These are phyloP conservation scores for Trichophaea hybrida DNA, from an alignment of 2,329 filamentous ascomycete genomes.

Conservation along the genomic window DNA sequence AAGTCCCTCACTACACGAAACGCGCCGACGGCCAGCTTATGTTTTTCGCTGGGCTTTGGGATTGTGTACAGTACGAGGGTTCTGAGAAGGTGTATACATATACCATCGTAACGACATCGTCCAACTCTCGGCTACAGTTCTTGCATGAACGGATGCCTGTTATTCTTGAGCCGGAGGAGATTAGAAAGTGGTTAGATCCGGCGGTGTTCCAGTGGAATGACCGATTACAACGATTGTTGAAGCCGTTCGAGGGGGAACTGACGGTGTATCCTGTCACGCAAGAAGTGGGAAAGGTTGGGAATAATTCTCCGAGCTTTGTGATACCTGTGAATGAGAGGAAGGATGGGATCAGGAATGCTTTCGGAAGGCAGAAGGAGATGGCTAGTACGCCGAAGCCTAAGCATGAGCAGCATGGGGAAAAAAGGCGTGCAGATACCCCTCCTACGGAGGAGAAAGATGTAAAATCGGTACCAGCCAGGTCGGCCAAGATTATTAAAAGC, in stretches of 20 bases:
- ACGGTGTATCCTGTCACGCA: constrained; percentile 76
- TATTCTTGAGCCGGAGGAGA: constrained; percentile 59
- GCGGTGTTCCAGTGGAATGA: constrained; percentile 54
- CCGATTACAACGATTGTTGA: constrained; percentile 65
- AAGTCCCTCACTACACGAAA: constrained; percentile 70
- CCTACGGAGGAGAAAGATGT: neutral
- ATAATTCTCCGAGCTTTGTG: constrained; percentile 71
- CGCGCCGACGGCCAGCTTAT: constrained; percentile 69
- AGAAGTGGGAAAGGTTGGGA: constrained; percentile 88
- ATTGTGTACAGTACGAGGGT: constrained; percentile 48
- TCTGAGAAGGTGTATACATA: constrained; percentile 54
- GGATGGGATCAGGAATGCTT: constrained; percentile 87
- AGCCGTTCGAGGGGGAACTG: constrained; percentile 61
- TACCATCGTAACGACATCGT: constrained; percentile 81
- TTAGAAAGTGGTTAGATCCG: constrained; percentile 63
- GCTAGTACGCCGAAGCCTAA: constrained; percentile 20
- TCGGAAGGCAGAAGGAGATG: constrained; percentile 39
- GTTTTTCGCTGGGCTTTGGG: constrained; percentile 86
- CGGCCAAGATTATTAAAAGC: constrained; percentile 28
- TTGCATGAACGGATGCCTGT: constrained; percentile 95
- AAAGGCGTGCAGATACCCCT: neutral
- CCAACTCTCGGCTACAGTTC: constrained; percentile 69
- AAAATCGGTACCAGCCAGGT: constrained; percentile 17
- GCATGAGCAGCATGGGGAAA: neutral
- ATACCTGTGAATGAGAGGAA: constrained; percentile 72